Evolutionary conservation across 2,329 filamentous ascomycete species (phyloP).

Genomic region (Penicillium sp.): DNA sequence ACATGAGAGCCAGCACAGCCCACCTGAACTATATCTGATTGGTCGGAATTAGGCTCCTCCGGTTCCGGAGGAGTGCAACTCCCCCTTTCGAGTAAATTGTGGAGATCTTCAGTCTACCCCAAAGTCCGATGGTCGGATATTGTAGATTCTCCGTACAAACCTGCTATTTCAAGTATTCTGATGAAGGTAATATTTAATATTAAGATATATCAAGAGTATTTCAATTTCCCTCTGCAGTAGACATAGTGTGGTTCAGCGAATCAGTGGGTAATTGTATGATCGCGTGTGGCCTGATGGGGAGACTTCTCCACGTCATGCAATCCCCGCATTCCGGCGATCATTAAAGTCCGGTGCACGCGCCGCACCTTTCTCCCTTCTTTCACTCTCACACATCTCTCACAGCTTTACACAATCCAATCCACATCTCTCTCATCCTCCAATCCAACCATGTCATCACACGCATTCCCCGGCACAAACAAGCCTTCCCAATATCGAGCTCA

Average conservation of each 20-base stretch:
- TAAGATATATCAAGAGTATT: not conserved
- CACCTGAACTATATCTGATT: no score
- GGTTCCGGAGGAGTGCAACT: not conserved
- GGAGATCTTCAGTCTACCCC: not conserved
- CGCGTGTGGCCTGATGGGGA: conserved; percentile 7
- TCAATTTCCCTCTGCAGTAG: not conserved
- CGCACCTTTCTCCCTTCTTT: conserved; percentile 4
- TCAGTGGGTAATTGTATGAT: not conserved
- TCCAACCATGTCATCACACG: conserved; percentile 25
- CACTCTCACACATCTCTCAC: not conserved
- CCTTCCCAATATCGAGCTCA: conserved; percentile 9
- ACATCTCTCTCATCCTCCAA: not conserved
- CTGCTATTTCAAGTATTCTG: not conserved
- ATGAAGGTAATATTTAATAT: not conserved
- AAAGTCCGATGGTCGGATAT: not conserved
- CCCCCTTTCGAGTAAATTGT: not conserved
- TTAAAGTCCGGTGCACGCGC: conserved; percentile 13
- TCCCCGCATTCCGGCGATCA: conserved; percentile 24
- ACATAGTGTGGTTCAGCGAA: not conserved
- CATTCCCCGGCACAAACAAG: conserved; percentile 23
- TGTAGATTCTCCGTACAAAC: not conserved
- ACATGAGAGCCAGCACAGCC: no score
- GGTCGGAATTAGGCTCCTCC: no score
- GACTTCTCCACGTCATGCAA: conserved; percentile 25
- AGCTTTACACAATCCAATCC: not conserved